Base-by-base conservation (phyloP, 2,329 filamentous ascomycete species). In the Alternaria triticimaculans region DNA sequence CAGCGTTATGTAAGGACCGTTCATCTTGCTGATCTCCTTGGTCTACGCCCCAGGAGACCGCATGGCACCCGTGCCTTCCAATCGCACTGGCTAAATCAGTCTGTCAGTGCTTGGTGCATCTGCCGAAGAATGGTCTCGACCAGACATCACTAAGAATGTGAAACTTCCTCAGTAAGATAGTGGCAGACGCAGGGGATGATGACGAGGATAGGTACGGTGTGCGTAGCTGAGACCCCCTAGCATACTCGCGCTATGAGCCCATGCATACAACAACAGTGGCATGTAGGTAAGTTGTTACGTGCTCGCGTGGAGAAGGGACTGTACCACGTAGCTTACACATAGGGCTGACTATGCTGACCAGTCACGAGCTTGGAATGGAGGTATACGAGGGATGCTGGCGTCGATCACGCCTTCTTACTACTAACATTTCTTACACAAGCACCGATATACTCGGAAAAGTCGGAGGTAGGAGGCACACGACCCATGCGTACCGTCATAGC, bases 311-410 rank as follows among this genome's bases (percentile, higher is more conserved):
- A 51, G 15, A 12, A 30, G n/a, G 48, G 23, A 43, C 45, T 26
- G 26, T 48, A 37, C 14, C 33, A 54, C 43, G 11, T 58, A 43
- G 55, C 28, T 48, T 43, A 59, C n/a, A 14, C 28, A 28, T 54
- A 62, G 60, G 43, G 60, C 60, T 62, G 60, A 49, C 48, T 48
- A 58, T 46, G 25, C 49, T 30, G n/a, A 48, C 60, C 55, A 62
- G 60, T 49, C 49, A 44, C 30, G 49, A 53, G 28, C 20, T 25
- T 23, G 20, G 30, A 37, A 37, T 48, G 43, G 37, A 8, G 9
- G 18, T 20, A 23, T 54, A 53, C 23, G 28, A 37, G 43, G n/a
- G 25, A 59, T 59, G 43, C 55, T 33, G 43, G 60, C 37, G 60
- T 59, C 55, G 55, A 62, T 62, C 60, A 62, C 30, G 30, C 30